Evolutionary conservation across 1,284 basidiomycete species (phyloP).

Genomic region (Amylostereum chailletii): DNA sequence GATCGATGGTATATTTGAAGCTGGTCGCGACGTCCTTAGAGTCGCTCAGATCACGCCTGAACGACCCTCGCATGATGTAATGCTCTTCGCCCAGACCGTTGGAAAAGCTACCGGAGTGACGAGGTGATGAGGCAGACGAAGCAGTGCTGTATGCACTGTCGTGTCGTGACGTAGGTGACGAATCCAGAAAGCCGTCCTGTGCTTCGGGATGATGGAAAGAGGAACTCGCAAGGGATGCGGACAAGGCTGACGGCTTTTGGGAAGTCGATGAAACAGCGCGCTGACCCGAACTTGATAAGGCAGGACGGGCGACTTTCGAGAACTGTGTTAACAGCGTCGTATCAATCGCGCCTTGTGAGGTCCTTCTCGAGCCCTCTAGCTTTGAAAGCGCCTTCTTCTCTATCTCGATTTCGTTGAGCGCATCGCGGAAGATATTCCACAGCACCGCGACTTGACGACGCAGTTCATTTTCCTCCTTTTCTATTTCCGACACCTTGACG

Average conservation of each 20-base stretch:
- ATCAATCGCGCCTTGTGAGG: background rate
- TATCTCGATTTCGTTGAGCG: conserved; percentile 38
- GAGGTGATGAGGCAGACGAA: conserved; percentile 7
- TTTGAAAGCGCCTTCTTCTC: conserved; percentile 19
- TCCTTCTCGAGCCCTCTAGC: conserved; percentile 2
- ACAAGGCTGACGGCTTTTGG: conserved; percentile 51
- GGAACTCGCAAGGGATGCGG: conserved; percentile 57
- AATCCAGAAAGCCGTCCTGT: conserved; percentile 8
- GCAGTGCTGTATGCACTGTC: no score
- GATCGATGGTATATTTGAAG: conserved; percentile 51
- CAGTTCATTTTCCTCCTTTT: conserved; percentile 44
- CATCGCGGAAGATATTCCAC: conserved; percentile 52
- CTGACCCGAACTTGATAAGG: background rate
- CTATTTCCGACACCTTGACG: conserved; percentile 48
- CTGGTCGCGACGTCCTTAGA: conserved; percentile 57
- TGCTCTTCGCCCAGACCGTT: conserved; percentile 17
- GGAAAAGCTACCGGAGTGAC: conserved; percentile 16
- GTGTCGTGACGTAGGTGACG: no score
- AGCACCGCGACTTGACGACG: conserved; percentile 51
- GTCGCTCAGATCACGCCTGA: conserved; percentile 53
- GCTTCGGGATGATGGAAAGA: conserved; percentile 46
- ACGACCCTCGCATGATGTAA: conserved; percentile 28
- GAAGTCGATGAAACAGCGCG: conserved; percentile 15
- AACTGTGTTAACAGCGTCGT: no score
- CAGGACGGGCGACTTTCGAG: no score